Base-by-base conservation (phyloP, 805 yeast species). In the Blastobotrys attinorum region DNA sequence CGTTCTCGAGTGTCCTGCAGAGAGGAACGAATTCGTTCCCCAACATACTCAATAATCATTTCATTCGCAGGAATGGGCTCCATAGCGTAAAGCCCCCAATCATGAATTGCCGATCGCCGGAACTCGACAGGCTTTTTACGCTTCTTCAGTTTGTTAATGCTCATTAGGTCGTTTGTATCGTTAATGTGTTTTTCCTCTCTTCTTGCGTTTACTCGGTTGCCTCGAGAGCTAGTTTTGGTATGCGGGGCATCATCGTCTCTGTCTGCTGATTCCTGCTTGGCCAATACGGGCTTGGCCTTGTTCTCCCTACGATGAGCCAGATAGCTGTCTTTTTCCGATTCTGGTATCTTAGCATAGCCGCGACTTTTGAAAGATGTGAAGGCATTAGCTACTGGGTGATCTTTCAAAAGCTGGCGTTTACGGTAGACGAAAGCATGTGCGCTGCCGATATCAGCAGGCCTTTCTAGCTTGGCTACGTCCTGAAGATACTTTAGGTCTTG, bases 21-120 rank as follows among this genome's bases (percentile, higher is more conserved):
- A 45, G 86, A 96, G 57, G 87, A 96, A 44, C 97, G 71, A 22
- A 92, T 79, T 44, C 94, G 74, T 54, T 92, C 97, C 22, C 99
- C 99, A 3, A 92, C 97, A 56, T 92, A 92, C 63, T 92, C 99
- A 47, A 92, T 90, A 57, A 92, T 88, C 96, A 92, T 90, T 62
- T 92, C 98, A 52, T 80, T 83, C 0, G 92, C 94, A n/a, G 87
- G 84, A 58, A 92, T 92, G 1, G 95, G 95, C 57, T 92, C 97
- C 56, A 85, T 67, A 0, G 99, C 98, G 64, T 88, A 92, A 32
- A 92, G 66, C 0, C 99, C 99, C 98, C 98, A 92, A 58, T 90
- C 87, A 62, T 92, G 98, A 57, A 92, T 92, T 0, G 97, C 95
- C 2, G 97, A 88, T 43, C 97, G 72, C 0, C 97, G 97, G 70